These are phyloP conservation scores for Schwanniomyces sp. DNA, from an alignment of 805 yeast species.

Conservation along the genomic window DNA sequence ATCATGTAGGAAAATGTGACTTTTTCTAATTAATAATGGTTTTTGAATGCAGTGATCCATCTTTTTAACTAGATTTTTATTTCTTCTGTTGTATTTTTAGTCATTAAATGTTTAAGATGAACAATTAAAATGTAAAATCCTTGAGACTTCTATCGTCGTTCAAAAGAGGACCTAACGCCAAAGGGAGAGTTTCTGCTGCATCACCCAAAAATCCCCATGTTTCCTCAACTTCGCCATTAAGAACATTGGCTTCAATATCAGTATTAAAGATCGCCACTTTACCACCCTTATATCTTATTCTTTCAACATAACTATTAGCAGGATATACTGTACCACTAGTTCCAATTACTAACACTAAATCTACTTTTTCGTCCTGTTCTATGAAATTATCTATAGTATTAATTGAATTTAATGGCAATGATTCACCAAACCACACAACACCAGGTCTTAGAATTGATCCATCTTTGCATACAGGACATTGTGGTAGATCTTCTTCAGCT, in stretches of 20 bases:
- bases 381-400: slow-evolving; percentile 72
- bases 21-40: neutral
- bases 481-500: slow-evolving; percentile 57
- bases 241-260: slow-evolving; percentile 50
- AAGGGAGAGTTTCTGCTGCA: slow-evolving; percentile 69
- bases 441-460: slow-evolving; percentile 75
- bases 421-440: slow-evolving; percentile 95
- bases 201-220: slow-evolving; percentile 81
- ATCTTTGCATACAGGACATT: slow-evolving; percentile 71
- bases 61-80: neutral
- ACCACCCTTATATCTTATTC: slow-evolving; percentile 72
- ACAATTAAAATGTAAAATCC: neutral
- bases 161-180: slow-evolving; percentile 54
- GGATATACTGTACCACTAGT: slow-evolving; percentile 89
- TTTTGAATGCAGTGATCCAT: neutral
- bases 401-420: slow-evolving; percentile 63
- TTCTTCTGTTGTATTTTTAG: neutral
- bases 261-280: slow-evolving; percentile 82
- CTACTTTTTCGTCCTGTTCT: slow-evolving; percentile 51
- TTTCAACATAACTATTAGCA: slow-evolving; percentile 85
- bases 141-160: neutral
- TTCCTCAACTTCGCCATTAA: slow-evolving; percentile 37
- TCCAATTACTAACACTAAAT: slow-evolving; percentile 78
- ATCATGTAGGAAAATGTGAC: neutral
- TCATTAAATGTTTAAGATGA: neutral